Base-by-base conservation (phyloP, 2,329 filamentous ascomycete species). In the Neonectria faginata region DNA sequence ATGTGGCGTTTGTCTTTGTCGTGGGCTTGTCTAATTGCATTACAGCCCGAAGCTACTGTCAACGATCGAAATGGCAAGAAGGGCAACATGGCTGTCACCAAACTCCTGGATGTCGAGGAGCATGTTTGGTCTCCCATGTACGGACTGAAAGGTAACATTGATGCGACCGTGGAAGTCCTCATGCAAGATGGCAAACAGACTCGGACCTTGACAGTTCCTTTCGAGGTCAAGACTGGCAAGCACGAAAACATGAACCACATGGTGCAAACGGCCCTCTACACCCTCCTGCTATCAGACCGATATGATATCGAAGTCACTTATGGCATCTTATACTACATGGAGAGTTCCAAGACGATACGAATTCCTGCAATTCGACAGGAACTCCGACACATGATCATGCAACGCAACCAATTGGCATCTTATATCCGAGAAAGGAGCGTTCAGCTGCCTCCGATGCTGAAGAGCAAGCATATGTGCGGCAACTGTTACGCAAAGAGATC, bases 91-190 rank as follows among this genome's bases (percentile, higher is more conserved):
- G 94, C 92, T 70, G 90, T 99, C 70, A 97, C 91, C 74, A 99
- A 98, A 76, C 84, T 99, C 29, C 89, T 99, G 14, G 96, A 98
- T 75, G 92, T 99, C 10, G 96, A 99, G 77, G 96, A 99, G 78
- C 96, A 98, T 75, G 90, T 99, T 29, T 99, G 96, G 96, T 98
- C 95, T 7, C 96, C 96, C 0, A 95, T 94, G 88, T 99, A 97
- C 76, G 96, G 96, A 0, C 84, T 99, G 16, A 99, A 99, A 78
- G 96, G 96, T 31, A 99, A 98, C 72, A 96, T 99, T 64, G 96
- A 99, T 80, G 96, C 96, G 29, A 98, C 96, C 0, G 92, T 99
- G 1, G 93, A 99, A 80, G 91, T 96, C 16, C 88, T 87, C 0
- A 92, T 97, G 83, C 83, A 88, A 60, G 91, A 97, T 61, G 87